These are phyloP conservation scores for Kodamaea restingae DNA, from an alignment of 805 yeast genomes.

Conservation along the genomic window DNA sequence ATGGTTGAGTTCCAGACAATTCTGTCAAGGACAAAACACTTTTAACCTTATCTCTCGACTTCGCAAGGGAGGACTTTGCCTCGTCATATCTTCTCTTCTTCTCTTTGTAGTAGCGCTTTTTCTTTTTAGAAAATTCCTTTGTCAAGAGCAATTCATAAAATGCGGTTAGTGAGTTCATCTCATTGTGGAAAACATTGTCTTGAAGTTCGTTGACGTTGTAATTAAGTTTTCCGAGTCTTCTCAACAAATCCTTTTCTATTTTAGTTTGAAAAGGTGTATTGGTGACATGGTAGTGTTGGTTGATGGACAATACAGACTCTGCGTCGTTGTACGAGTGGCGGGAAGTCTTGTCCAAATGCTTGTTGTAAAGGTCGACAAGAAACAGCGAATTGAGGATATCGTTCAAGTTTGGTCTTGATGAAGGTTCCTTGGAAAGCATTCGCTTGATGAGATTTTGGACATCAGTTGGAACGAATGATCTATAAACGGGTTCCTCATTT, in stretches of 20 bases:
- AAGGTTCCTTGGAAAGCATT: slow-evolving; percentile 65
- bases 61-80: slow-evolving; percentile 32
- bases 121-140: slow-evolving; percentile 38
- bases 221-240: slow-evolving; percentile 56
- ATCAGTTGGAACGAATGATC: slow-evolving; percentile 44
- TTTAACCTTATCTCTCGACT: slow-evolving; percentile 32
- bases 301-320: slow-evolving; percentile 36
- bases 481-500: slow-evolving; percentile 59
- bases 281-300: slow-evolving; percentile 32
- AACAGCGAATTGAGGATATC: slow-evolving; percentile 37
- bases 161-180: slow-evolving; percentile 71
- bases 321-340: slow-evolving; percentile 25
- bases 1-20: slow-evolving; percentile 29
- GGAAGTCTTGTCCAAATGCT: slow-evolving; percentile 16
- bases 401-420: slow-evolving; percentile 48
- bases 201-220: slow-evolving; percentile 59
- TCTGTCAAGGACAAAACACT: slow-evolving; percentile 36
- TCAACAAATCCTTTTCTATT: slow-evolving; percentile 59
- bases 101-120: slow-evolving; percentile 25
- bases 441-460: slow-evolving; percentile 47
- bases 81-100: slow-evolving; percentile 30
- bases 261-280: slow-evolving; percentile 49
- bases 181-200: slow-evolving; percentile 51
- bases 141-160: slow-evolving; percentile 68
- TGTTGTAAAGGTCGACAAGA: slow-evolving; percentile 29